These are phyloP conservation scores for Immersiporthe knoxdaviesiana DNA, from an alignment of 2,329 filamentous ascomycete species.

Conservation along the genomic window DNA sequence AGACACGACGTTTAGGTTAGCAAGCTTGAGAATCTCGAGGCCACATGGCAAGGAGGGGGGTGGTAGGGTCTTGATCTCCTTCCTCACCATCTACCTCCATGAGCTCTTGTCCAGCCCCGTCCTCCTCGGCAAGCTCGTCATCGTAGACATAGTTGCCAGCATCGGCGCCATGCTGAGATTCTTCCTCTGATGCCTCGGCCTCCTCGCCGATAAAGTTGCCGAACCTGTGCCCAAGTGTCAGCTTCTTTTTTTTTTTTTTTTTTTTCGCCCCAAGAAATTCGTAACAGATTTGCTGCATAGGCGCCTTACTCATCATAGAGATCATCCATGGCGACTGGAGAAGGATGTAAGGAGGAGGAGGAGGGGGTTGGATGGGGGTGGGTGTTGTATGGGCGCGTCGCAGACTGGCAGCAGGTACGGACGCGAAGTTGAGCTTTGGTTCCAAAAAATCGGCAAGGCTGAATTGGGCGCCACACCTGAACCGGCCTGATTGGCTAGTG, in stretches of 20 bases:
- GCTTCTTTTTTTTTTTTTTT: too few relatives aligned
- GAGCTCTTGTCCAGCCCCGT: constrained; percentile 73
- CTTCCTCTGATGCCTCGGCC: constrained; percentile 79
- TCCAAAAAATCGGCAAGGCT: constrained; percentile 31
- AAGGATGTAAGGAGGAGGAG: constrained; percentile 9
- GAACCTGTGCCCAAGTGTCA: constrained; percentile 64
- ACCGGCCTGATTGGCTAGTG: constrained; percentile 14
- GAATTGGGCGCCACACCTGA: constrained; percentile 21
- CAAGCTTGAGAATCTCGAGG: not conserved
- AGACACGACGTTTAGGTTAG: constrained; percentile 36
- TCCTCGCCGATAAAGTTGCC: constrained; percentile 98
- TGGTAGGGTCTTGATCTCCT: not conserved
- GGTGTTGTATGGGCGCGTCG: not conserved
- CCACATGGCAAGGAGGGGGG: not conserved
- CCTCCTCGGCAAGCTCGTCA: constrained; percentile 69
- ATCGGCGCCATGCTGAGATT: constrained; percentile 76
- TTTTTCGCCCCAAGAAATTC: too few relatives aligned
- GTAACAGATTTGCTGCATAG: not conserved
- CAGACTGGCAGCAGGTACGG: not conserved
- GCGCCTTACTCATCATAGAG: constrained; percentile 87
- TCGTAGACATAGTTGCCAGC: constrained; percentile 81
- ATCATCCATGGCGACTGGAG: constrained; percentile 69
- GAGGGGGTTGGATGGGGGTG: not conserved
- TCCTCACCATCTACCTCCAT: constrained; percentile 86
- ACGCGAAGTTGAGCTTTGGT: constrained; percentile 16